Evolutionary conservation across 176 grass and related monocot species (phyloP).

Genomic region (Musa troglodytarum): DNA sequence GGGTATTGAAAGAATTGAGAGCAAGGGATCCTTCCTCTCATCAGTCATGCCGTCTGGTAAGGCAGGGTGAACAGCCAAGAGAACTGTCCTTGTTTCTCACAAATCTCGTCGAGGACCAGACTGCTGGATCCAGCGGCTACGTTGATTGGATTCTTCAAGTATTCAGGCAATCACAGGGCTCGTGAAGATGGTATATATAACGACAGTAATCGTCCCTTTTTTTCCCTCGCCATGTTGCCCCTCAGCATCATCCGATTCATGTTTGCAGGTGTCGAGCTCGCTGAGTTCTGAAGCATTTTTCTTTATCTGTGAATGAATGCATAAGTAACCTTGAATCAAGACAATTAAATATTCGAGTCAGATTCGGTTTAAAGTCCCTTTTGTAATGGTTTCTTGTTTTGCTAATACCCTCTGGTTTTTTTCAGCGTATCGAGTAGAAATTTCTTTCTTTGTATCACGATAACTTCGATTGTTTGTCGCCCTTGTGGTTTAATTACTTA

Average conservation of each 20-base stretch:
- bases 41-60: conserved; percentile 62
- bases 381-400: no score
- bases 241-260: background rate
- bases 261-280: background rate
- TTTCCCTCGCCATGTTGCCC: background rate
- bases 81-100: conserved; percentile 74
- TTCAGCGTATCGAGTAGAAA: no score
- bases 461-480: no score
- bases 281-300: background rate
- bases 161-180: conserved; percentile 78
- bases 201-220: background rate
- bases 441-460: no score
- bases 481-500: no score
- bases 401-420: no score
- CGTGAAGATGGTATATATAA: background rate
- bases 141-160: conserved; percentile 89
- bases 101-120: conserved; percentile 86
- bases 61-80: conserved; percentile 89
- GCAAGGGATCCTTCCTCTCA: conserved; percentile 56
- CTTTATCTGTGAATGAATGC: no score
- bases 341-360: background rate
- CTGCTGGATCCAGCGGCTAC: conserved; percentile 55
- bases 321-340: background rate
- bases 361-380: no score
- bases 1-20: conserved; percentile 39